phyloP scores from a whole-genome alignment of 1,284 basidiomycete genomes.

The Trichosporon sp. region DNA sequence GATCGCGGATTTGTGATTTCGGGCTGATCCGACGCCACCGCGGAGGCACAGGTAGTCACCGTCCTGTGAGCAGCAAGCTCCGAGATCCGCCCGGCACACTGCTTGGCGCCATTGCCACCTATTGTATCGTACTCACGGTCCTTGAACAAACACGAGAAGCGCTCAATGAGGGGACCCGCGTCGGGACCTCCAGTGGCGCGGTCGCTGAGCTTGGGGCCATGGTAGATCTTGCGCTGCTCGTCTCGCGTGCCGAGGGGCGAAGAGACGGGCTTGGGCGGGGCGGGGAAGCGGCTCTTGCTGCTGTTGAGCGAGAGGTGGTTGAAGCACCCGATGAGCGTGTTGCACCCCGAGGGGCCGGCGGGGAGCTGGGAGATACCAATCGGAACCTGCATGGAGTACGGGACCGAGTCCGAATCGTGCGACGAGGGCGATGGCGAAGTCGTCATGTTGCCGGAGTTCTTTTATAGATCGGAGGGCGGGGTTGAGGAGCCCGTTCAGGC shows the following conservation, averaged over 20 bases:
- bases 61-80: not conserved
- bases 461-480: not conserved
- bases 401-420: slow-evolving; percentile 2
- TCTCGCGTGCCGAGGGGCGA: slow-evolving; percentile 46
- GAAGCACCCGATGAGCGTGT: slow-evolving; percentile 50
- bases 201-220: slow-evolving; percentile 50
- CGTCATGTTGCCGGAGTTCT: not conserved
- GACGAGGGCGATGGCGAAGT: slow-evolving; percentile 1
- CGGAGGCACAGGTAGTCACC: slow-evolving; percentile 4
- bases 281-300: slow-evolving; percentile 24
- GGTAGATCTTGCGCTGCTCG: slow-evolving; percentile 47
- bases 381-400: slow-evolving; percentile 21
- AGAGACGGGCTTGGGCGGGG: slow-evolving; percentile 23
- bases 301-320: slow-evolving; percentile 37
- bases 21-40: not conserved
- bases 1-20: not conserved
- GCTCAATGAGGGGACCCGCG: slow-evolving; percentile 53
- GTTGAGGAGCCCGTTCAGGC: not conserved
- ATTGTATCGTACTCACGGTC: slow-evolving; percentile 42
- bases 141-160: slow-evolving; percentile 53
- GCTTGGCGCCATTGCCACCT: no score
- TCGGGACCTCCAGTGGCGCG: slow-evolving; percentile 53
- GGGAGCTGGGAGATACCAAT: slow-evolving; percentile 41
- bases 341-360: slow-evolving; percentile 34
- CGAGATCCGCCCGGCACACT: not conserved